Percentiles rank a stretch among this genome's conserved stretches.
Conservation (phyloP, 768 basidiomycete species). For the Lentinula raphanica region DNA sequence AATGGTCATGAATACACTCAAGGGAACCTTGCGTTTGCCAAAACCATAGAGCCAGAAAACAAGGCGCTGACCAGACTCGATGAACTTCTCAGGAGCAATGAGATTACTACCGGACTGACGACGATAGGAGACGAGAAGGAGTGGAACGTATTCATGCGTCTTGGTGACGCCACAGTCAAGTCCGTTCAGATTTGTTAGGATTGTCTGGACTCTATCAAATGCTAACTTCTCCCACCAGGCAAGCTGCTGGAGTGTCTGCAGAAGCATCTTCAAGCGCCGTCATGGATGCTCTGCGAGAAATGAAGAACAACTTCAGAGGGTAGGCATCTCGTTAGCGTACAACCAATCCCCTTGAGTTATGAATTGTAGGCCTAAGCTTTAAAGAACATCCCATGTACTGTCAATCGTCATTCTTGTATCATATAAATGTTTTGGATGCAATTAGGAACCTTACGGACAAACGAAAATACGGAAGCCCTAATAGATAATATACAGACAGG, state of each 20-base stretch:
- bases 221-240: constrained; percentile 33
- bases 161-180: constrained; percentile 58
- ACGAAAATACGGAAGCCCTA: too few species aligned
- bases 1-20: constrained; percentile 92
- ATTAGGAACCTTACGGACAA: too few species aligned
- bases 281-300: constrained; percentile 70
- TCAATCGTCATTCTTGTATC: too few species aligned
- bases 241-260: constrained; percentile 34
- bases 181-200: constrained; percentile 27
- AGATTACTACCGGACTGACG: constrained; percentile 70
- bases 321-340: constrained; percentile 25
- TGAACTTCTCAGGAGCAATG: constrained; percentile 51
- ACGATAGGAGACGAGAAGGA: constrained; percentile 92
- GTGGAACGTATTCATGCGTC: constrained; percentile 95
- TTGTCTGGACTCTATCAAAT: background rate
- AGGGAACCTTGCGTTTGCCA: constrained; percentile 68
- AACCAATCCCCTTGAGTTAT: background rate
- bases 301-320: constrained; percentile 82
- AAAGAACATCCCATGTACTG: background rate
- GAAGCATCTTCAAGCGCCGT: constrained; percentile 46
- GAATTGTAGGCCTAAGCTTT: background rate
- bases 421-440: too few species aligned
- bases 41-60: constrained; percentile 55
- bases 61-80: constrained; percentile 53
- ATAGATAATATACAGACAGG: background rate